phyloP scores from a whole-genome alignment of 257 asterid genomes.

The Solanum sejunctum region DNA sequence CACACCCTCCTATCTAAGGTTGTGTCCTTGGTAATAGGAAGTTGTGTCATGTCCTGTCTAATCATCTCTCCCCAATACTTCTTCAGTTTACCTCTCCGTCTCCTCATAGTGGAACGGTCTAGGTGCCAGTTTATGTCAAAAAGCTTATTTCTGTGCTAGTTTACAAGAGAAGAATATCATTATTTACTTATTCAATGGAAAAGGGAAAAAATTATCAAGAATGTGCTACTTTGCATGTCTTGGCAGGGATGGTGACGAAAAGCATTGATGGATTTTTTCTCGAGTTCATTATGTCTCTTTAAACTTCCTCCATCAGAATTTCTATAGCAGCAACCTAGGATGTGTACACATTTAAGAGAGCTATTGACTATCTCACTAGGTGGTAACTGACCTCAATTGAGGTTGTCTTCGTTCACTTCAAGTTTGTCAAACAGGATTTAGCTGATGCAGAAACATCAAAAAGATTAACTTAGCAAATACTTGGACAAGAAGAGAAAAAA shows the following conservation, averaged over 20 bases:
- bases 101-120: too few species aligned
- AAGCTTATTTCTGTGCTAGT: background rate
- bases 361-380: background rate
- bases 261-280: background rate
- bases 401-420: background rate
- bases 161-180: background rate
- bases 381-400: background rate
- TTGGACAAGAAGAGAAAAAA: background rate
- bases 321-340: background rate
- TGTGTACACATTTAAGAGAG: background rate
- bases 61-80: too few species aligned
- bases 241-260: background rate
- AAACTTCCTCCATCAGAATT: background rate
- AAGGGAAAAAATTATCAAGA: background rate
- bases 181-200: background rate
- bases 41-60: too few species aligned
- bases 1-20: too few species aligned
- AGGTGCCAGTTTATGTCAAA: background rate
- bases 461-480: background rate
- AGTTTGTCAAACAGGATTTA: background rate
- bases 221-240: background rate
- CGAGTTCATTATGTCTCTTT: background rate
- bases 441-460: background rate
- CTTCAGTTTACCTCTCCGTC: too few species aligned
- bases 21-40: too few species aligned